Percentiles rank a stretch among this genome's conserved stretches.
Evolutionary conservation across 257 asterid genomes (phyloP).

Genomic region (Perilla frutescens): DNA sequence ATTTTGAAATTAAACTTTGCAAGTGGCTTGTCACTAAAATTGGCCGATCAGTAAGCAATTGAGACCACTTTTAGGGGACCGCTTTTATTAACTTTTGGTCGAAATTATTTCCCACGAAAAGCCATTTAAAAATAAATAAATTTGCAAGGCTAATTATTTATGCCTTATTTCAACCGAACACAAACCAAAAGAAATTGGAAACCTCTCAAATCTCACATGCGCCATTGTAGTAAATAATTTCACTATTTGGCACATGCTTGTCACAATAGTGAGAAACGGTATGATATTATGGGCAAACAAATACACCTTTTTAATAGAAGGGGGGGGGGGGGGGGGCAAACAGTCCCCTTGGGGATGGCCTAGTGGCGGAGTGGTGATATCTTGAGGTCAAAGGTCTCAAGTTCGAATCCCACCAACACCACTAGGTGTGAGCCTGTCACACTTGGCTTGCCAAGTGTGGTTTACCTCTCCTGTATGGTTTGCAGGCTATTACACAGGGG

Average conservation of each 20-base stretch:
- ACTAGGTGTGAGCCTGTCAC: too few relatives aligned
- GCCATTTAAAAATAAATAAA: background rate
- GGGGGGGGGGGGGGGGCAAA: too few relatives aligned
- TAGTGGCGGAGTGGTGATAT: too few relatives aligned
- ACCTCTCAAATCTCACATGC: constrained; percentile 29
- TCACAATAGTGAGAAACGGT: background rate
- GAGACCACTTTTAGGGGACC: constrained; percentile 27
- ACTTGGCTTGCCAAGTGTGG: too few relatives aligned
- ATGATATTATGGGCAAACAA: constrained; percentile 22
- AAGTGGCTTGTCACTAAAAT: background rate
- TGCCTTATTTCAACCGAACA: constrained; percentile 18
- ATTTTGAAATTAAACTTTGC: too few relatives aligned
- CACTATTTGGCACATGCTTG: background rate
- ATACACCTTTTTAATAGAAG: too few relatives aligned
- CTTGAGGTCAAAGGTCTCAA: too few relatives aligned
- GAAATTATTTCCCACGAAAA: background rate
- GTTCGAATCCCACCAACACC: too few relatives aligned
- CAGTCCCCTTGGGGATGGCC: too few relatives aligned
- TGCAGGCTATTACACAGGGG: too few relatives aligned
- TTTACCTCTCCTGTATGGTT: too few relatives aligned
- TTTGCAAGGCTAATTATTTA: background rate
- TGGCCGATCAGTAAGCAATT: background rate
- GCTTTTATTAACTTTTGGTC: constrained; percentile 25
- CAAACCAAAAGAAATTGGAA: constrained; percentile 12
- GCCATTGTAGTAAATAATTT: constrained; percentile 33